Conservation (phyloP, 2,329 filamentous ascomycete genomes). For the Pezicula radicicola region DNA sequence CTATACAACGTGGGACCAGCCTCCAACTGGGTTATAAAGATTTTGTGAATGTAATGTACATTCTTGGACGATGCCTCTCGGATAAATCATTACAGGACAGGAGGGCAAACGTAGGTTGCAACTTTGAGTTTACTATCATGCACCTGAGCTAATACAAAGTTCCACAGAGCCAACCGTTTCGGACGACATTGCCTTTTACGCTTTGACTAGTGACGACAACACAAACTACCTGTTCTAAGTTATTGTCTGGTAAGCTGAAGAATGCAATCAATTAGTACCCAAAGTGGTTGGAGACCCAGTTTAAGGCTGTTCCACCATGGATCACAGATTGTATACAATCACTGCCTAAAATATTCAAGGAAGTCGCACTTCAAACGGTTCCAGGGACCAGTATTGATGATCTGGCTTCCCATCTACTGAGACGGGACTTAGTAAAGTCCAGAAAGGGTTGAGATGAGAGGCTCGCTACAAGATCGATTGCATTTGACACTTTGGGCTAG, state of each 20-base stretch:
- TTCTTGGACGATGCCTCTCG: too few relatives aligned
- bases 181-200: constrained; percentile 25
- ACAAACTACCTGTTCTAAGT: not conserved
- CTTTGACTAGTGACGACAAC: not conserved
- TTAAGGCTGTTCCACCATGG: not conserved
- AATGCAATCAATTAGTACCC: not conserved
- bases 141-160: too few relatives aligned
- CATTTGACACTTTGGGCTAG: constrained; percentile 3
- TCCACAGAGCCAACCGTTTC: too few relatives aligned
- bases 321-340: not conserved
- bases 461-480: not conserved
- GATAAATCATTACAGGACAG: too few relatives aligned
- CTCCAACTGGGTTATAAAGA: too few relatives aligned
- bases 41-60: too few relatives aligned
- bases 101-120: too few relatives aligned
- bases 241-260: not conserved
- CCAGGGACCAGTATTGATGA: not conserved
- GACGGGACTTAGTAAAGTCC: not conserved
- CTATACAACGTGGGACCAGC: too few relatives aligned
- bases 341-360: not conserved
- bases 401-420: not conserved
- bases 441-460: not conserved
- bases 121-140: too few relatives aligned
- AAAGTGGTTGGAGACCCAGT: not conserved
- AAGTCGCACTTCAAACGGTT: not conserved